phyloP scores from a whole-genome alignment of 176 grass and related monocot species.

The Pharus latifolius region DNA sequence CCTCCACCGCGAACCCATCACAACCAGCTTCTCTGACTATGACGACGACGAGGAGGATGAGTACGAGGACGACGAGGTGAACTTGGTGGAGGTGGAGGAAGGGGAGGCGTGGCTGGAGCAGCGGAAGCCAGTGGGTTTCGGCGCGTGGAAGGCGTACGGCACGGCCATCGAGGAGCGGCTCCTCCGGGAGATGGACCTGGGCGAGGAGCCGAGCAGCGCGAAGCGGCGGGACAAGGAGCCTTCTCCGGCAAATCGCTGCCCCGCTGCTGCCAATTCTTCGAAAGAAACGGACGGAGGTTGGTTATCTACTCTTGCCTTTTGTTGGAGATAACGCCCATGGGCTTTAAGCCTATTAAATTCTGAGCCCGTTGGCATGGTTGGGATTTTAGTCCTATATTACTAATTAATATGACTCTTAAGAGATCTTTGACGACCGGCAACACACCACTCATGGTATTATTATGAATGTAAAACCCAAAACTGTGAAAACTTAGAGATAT shows the following conservation, averaged over 20 bases:
- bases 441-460: too few species aligned
- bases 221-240: constrained; percentile 13
- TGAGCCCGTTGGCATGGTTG: not conserved
- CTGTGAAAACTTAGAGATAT: too few species aligned
- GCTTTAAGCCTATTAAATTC: too few species aligned
- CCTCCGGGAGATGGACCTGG: constrained; percentile 44
- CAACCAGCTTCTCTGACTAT: not conserved
- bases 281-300: constrained; percentile 15
- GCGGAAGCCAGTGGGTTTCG: constrained; percentile 48
- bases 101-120: constrained; percentile 26
- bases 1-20: constrained; percentile 1
- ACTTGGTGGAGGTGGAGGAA: constrained; percentile 29
- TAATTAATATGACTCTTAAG: not conserved
- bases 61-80: not conserved
- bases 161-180: constrained; percentile 51
- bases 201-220: not conserved
- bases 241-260: not conserved
- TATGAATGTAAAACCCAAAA: too few species aligned
- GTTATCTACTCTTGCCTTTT: not conserved
- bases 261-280: not conserved
- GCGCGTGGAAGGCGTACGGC: constrained; percentile 38
- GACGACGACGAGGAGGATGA: not conserved
- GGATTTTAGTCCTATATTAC: not conserved
- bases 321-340: too few species aligned
- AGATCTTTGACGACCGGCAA: too few species aligned